These are phyloP conservation scores for Fusarium papillatum DNA, from an alignment of 2,329 filamentous ascomycete species.

Conservation along the genomic window DNA sequence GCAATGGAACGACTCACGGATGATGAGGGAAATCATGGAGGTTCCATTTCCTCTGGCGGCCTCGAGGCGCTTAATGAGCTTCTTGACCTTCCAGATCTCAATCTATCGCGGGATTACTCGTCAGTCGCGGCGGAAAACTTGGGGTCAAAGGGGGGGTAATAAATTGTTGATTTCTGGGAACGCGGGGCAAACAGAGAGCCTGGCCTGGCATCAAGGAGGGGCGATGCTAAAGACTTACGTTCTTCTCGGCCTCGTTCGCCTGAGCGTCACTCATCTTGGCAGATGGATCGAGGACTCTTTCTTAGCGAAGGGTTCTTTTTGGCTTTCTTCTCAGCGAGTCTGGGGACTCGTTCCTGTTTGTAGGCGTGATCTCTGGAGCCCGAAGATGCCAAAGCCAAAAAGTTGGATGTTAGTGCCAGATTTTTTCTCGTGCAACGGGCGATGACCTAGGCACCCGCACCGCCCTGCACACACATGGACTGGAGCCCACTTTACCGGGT, in stretches of 20 bases:
- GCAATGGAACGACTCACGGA: slow-evolving; percentile 73
- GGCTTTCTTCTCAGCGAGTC: slow-evolving; percentile 42
- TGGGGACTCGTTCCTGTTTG: slow-evolving; percentile 34
- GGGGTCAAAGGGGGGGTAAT: slow-evolving; percentile 5
- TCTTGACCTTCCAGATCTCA: slow-evolving; percentile 98
- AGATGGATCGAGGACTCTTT: slow-evolving; percentile 39
- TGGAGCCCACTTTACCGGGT: slow-evolving; percentile 24
- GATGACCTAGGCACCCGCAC: slow-evolving; percentile 39
- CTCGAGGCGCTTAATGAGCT: slow-evolving; percentile 98
- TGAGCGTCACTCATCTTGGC: slow-evolving; percentile 88
- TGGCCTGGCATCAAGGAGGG: slow-evolving; percentile 32
- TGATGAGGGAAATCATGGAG: slow-evolving; percentile 99
- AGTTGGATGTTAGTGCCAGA: slow-evolving; percentile 50
- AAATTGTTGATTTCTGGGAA: slow-evolving; percentile 26
- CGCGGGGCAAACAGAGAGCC: slow-evolving; percentile 46
- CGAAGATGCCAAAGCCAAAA: slow-evolving; percentile 38
- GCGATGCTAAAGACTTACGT: slow-evolving; percentile 65
- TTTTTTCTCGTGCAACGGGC: slow-evolving; percentile 47
- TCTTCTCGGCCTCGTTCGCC: slow-evolving; percentile 97
- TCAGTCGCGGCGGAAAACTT: slow-evolving; percentile 32
- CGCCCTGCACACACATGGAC: slow-evolving; percentile 5
- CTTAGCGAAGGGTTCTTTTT: slow-evolving; percentile 35
- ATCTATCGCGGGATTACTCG: slow-evolving; percentile 59
- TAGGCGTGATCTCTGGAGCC: slow-evolving; percentile 37
- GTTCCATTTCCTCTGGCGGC: slow-evolving; percentile 98